Evolutionary conservation across 208 protist genomes (phyloP), one percentile per base, ranked within the genome.

Genomic region (Crithidia bombi): DNA sequence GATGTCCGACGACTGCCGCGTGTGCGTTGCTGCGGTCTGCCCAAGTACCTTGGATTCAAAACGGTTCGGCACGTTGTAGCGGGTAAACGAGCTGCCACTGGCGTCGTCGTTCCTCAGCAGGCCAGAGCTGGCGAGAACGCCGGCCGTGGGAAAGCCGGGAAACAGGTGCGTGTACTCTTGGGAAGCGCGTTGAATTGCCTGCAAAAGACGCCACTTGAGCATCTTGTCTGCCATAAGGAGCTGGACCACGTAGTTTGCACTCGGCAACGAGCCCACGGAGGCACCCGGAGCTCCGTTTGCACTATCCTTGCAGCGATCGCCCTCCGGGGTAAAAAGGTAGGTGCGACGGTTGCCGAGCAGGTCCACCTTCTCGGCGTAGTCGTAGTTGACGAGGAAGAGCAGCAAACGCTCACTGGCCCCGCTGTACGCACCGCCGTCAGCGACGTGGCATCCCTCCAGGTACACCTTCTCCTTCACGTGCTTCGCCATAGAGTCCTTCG

Each of bases 401-500:
- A 80, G 69, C 23, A 89, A 57, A 5, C 69, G 51, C 51, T 81
- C 73, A n/a, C 23, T 59, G 21, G 39, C n/a, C n/a, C 65, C 58
- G 28, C 32, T 70, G 35, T 51, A 54, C 33, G 65, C 75, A 44
- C 82, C 78, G 41, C 68, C 70, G 64, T 90, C 87, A 30, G 90
- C 44, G 35, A 92, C 75, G 57, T 52, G 68, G 44, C 79, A 80
- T 11, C 79, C 76, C 46, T 85, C 64, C 6, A 88, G 33, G 63
- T 81, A 89, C 38, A 90, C 46, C 65, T 87, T 79, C 55, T 87
- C 82, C 15, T 73, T 50, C 26, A 82, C 50, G 62, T 80, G 75
- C 66, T 90, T 90, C 41, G 81, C 81, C 84, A 90, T 83, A 4
- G 87, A 90, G 28, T 78, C 66, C 39, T 68, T 69, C 21, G 79